Percentiles rank a stretch among this genome's conserved stretches.
These are phyloP conservation scores for Yamadazyma kanchanaburiensis DNA, from an alignment of 1,139 yeast species.

Conservation along the genomic window DNA sequence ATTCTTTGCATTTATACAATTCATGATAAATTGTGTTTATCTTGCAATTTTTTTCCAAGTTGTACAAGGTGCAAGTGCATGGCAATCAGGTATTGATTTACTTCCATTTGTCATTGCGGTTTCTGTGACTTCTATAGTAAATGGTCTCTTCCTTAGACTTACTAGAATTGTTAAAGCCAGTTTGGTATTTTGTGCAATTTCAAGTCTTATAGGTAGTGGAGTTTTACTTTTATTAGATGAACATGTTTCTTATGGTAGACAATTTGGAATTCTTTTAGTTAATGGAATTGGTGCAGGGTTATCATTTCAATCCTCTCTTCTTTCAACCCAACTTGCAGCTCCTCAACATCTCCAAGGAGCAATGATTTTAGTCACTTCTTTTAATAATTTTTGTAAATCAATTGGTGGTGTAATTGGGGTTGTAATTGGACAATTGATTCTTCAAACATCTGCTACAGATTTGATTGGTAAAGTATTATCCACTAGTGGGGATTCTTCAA, in stretches of 20 bases:
- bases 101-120: constrained; percentile 54
- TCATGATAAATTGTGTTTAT: constrained; percentile 43
- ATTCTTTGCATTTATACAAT: constrained; percentile 39
- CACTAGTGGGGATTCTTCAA: constrained; percentile 14
- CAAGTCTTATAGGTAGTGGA: constrained; percentile 54
- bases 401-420: constrained; percentile 50
- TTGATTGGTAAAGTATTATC: constrained; percentile 18
- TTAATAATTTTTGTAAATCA: constrained; percentile 44
- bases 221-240: constrained; percentile 38
- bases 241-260: constrained; percentile 29
- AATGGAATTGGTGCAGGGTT: constrained; percentile 57
- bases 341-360: constrained; percentile 50
- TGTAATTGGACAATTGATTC: constrained; percentile 46
- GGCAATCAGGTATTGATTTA: constrained; percentile 56
- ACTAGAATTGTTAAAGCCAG: constrained; percentile 49
- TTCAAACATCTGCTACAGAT: constrained; percentile 24
- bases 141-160: constrained; percentile 45
- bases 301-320: constrained; percentile 48
- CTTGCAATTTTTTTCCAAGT: constrained; percentile 58
- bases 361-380: constrained; percentile 46
- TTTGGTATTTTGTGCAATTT: constrained; percentile 38
- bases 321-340: constrained; percentile 54
- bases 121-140: constrained; percentile 41
- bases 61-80: constrained; percentile 43
- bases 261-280: constrained; percentile 53